These are phyloP conservation scores for Pseudogymnoascus sp. DNA, from an alignment of 2,329 filamentous ascomycete genomes.

Conservation along the genomic window DNA sequence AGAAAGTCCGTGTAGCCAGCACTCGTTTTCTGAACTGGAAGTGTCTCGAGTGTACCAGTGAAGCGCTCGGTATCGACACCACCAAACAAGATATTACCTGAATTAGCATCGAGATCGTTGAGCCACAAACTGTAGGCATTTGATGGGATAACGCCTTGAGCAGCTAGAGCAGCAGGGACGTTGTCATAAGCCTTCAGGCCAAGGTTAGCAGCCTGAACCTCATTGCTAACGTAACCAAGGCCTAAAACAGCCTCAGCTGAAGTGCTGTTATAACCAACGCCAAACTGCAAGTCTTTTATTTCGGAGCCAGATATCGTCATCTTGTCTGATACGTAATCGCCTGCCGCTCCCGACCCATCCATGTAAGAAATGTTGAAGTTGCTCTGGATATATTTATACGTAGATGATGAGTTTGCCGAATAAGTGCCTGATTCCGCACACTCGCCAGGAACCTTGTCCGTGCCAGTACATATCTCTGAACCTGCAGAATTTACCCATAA, in stretches of 20 bases:
- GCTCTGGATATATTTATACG: constrained; percentile 64
- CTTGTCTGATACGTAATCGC: constrained; percentile 74
- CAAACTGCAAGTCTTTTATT: constrained; percentile 58
- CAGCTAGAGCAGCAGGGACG: constrained; percentile 57
- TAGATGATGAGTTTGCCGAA: constrained; percentile 61
- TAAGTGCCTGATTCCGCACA: constrained; percentile 58
- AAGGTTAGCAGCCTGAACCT: constrained; percentile 60
- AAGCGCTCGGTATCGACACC: constrained; percentile 64
- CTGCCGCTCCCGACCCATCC: constrained; percentile 67
- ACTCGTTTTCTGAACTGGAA: constrained; percentile 54
- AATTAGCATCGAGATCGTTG: constrained; percentile 59
- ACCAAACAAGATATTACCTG: constrained; percentile 65
- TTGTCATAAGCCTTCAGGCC: constrained; percentile 55
- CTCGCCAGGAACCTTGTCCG: constrained; percentile 19
- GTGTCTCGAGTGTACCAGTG: constrained; percentile 51
- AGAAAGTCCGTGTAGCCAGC: constrained; percentile 55
- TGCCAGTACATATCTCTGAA: constrained; percentile 51
- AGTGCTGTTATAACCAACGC: constrained; percentile 58
- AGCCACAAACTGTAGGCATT: constrained; percentile 70
- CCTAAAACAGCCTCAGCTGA: constrained; percentile 69
- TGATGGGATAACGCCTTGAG: constrained; percentile 52
- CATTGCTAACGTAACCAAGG: constrained; percentile 73
- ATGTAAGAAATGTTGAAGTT: constrained; percentile 84
- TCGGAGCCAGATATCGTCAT: constrained; percentile 50
- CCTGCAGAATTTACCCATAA: constrained; percentile 60